Evolutionary conservation across 441 rosid genomes (phyloP).

Genomic region (Cnidoscolus chayamansa): DNA sequence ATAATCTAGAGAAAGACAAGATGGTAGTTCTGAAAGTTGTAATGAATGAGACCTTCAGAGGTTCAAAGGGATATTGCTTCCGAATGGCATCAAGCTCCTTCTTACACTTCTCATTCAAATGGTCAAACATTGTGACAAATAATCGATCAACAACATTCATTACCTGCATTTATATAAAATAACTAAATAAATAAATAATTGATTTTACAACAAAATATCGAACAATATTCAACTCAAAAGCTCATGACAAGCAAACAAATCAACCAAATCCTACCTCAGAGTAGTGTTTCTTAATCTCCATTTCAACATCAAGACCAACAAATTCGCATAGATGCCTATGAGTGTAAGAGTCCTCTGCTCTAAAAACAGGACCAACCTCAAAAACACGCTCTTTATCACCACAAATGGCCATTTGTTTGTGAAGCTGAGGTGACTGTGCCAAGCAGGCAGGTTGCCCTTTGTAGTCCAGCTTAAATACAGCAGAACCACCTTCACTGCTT

Average conservation of each 20-base stretch:
- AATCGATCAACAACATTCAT: slow-evolving; percentile 77
- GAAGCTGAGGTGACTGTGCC: slow-evolving; percentile 89
- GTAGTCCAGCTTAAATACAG: slow-evolving; percentile 83
- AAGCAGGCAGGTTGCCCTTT: slow-evolving; percentile 78
- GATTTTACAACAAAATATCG: slow-evolving; percentile 19
- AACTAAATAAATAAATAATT: not conserved
- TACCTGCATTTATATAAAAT: slow-evolving; percentile 39
- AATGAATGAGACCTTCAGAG: slow-evolving; percentile 58
- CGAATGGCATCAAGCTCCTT: slow-evolving; percentile 73
- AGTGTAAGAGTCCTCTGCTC: slow-evolving; percentile 79
- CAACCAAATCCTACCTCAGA: slow-evolving; percentile 52
- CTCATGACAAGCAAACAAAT: slow-evolving; percentile 13
- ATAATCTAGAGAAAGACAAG: not conserved
- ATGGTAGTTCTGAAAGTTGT: not conserved
- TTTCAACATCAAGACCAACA: slow-evolving; percentile 79
- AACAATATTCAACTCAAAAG: not conserved
- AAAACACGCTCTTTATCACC: slow-evolving; percentile 68
- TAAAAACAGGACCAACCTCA: slow-evolving; percentile 71
- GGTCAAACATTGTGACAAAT: slow-evolving; percentile 68
- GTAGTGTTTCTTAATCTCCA: slow-evolving; percentile 79
- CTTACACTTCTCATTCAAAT: slow-evolving; percentile 59
- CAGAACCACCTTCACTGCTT: slow-evolving; percentile 93
- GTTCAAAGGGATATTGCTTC: slow-evolving; percentile 73
- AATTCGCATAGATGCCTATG: slow-evolving; percentile 90
- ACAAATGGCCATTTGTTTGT: slow-evolving; percentile 74